Conservation (phyloP, 2,329 filamentous ascomycete genomes). For the Xylariomycetidae sp. region DNA sequence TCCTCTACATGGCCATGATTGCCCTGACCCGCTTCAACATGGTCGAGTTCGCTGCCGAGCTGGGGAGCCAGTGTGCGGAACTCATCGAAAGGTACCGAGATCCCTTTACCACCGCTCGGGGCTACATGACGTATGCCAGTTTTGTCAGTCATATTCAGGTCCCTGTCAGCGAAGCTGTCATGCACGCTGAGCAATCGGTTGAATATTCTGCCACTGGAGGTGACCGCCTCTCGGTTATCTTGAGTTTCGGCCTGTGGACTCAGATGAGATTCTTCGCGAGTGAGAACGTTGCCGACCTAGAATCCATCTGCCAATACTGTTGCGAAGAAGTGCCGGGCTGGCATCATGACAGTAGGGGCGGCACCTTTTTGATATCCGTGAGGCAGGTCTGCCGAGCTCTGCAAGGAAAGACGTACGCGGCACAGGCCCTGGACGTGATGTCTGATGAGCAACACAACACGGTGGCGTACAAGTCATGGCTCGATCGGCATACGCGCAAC, state of each 20-base stretch:
- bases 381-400: conserved; percentile 63
- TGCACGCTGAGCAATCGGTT: conserved; percentile 57
- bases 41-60: conserved; percentile 59
- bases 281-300: conserved; percentile 62
- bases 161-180: conserved; percentile 52
- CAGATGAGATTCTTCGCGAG: conserved; percentile 64
- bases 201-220: conserved; percentile 62
- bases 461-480: conserved; percentile 53
- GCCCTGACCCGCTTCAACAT: conserved; percentile 65
- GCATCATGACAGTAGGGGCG: conserved; percentile 65
- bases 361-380: conserved; percentile 59
- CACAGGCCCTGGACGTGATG: conserved; percentile 51
- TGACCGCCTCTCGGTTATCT: conserved; percentile 64
- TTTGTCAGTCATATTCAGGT: conserved; percentile 66
- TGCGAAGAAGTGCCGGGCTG: conserved; percentile 69
- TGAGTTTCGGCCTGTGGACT: conserved; percentile 63
- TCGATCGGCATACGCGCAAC: conserved; percentile 44
- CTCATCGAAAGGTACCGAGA: conserved; percentile 59
- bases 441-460: conserved; percentile 62
- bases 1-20: conserved; percentile 62
- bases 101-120: conserved; percentile 59
- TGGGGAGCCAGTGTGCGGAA: conserved; percentile 57
- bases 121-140: conserved; percentile 61
- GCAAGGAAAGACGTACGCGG: conserved; percentile 62
- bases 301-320: conserved; percentile 64